Base-by-base conservation (phyloP, 495 filamentous ascomycete genomes). In the Penicillium antarcticum region DNA sequence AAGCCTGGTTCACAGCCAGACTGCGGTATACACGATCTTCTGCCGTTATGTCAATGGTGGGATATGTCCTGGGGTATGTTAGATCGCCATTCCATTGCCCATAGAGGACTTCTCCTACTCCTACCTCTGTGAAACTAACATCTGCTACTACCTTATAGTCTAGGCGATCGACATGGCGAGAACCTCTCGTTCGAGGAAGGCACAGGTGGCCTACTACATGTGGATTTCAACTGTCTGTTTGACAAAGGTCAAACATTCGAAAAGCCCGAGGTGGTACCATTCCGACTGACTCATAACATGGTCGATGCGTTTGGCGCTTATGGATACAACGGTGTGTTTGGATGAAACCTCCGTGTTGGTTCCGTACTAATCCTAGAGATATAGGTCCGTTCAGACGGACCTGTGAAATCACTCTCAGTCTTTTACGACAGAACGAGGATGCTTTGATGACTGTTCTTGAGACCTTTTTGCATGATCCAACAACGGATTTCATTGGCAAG, bases 141-240 rank as follows among this genome's bases (percentile, higher is more conserved):
- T 34, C 4, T 39, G 26, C 39, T 49, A 34, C n/a, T 42, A n/a
- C 13, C 23, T 52, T 29, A 53, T 39, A 81, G 79, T 13, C 81
- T 99, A 4, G 94, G 94, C 33, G 94, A 99, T 65, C 89, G 94
- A n/a, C 94, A 99, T 68, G 92, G 92, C 47, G 94, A 97, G 70
- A 99, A 99, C 67, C 89, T 99, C 43, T 80, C 96, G 31, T 88
- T 97, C 42, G 91, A 97, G 67, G 90, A 96, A 78, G 85, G 86
- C 32, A 95, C 91, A 53, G 94, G 95, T 39, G 95, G 95, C 47
- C 84, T 95, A 19, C 84, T 97, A 61, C 94, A 99, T 70, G 94
- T 99, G 43, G 94, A 99, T 72, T 99, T 99, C 80, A 99, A 99
- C 71, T 99, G 94, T 71, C 86, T 99, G 17, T 99, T 99, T 68